These are phyloP conservation scores for Cornus kousa DNA, from an alignment of 148 eudicot genomes.

Conservation along the genomic window DNA sequence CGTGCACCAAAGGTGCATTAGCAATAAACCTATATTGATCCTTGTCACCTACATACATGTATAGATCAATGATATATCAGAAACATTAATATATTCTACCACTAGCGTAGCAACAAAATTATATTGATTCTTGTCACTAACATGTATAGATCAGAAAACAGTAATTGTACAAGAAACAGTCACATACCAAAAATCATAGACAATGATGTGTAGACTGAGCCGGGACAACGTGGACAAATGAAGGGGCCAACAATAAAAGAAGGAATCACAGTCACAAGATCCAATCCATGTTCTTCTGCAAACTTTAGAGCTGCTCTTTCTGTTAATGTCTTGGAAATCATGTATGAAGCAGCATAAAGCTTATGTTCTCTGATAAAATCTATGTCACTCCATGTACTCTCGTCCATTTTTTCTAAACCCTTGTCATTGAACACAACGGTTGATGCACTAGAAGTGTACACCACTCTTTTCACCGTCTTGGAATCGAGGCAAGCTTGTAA, in stretches of 20 bases:
- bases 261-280: conserved; percentile 37
- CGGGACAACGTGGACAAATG: conserved; percentile 30
- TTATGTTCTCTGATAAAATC: conserved; percentile 19
- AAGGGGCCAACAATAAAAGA: conserved; percentile 42
- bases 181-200: conserved; percentile 31
- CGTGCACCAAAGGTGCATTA: conserved; percentile 23
- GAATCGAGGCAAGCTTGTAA: conserved; percentile 33
- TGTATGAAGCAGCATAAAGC: conserved; percentile 19
- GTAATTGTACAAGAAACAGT: no score
- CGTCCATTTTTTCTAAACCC: conserved; percentile 15
- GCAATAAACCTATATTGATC: neutral
- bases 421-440: conserved; percentile 17
- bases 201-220: conserved; percentile 30
- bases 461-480: conserved; percentile 41
- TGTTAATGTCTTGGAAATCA: conserved; percentile 36
- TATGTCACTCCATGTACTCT: conserved; percentile 36
- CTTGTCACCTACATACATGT: neutral
- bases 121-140: no score
- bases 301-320: conserved; percentile 45
- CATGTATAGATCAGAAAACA: no score
- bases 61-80: neutral
- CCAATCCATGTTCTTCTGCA: conserved; percentile 36
- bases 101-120: no score
- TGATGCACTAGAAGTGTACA: conserved; percentile 41
- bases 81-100: no score